Evolutionary conservation across 2,329 filamentous ascomycete genomes (phyloP).

Genomic region (Phyllosticta citrichinensis): DNA sequence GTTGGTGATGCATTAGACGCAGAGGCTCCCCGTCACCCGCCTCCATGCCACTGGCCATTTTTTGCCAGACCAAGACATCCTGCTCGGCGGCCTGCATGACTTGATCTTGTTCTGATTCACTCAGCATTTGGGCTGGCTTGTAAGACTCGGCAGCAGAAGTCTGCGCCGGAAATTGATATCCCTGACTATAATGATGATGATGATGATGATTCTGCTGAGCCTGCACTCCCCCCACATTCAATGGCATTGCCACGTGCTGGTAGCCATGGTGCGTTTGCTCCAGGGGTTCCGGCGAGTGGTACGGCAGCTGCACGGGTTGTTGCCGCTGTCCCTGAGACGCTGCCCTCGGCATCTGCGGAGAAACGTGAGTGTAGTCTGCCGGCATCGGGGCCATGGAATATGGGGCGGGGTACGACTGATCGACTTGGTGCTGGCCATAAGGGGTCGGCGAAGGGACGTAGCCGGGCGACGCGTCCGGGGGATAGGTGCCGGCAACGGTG

Average conservation of each 20-base stretch:
- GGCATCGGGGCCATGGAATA: conserved; percentile 5
- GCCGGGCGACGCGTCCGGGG: not conserved
- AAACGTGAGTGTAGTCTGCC: not conserved
- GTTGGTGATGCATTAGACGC: not conserved
- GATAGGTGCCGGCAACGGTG: not conserved
- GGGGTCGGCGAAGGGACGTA: not conserved
- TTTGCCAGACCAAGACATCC: conserved; percentile 10
- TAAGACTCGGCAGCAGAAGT: conserved; percentile 8
- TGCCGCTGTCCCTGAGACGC: conserved; percentile 1
- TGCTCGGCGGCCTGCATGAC: conserved; percentile 7
- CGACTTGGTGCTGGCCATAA: conserved; percentile 2
- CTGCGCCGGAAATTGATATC: conserved; percentile 6
- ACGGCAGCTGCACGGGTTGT: conserved; percentile 3
- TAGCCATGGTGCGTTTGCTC: not conserved
- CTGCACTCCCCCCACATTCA: not conserved
- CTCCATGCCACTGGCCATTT: not conserved
- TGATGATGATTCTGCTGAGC: conserved; percentile 7
- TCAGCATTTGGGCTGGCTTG: conserved; percentile 4
- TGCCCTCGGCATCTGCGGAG: not conserved
- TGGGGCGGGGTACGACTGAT: not conserved
- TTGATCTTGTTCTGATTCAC: conserved; percentile 1
- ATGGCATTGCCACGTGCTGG: not conserved
- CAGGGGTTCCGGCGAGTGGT: conserved; percentile 1
- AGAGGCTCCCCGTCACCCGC: not conserved
- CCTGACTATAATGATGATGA: conserved; percentile 8